Base-by-base conservation (phyloP, 495 filamentous ascomycete genomes). In the Annulohypoxylon maeteangense region DNA sequence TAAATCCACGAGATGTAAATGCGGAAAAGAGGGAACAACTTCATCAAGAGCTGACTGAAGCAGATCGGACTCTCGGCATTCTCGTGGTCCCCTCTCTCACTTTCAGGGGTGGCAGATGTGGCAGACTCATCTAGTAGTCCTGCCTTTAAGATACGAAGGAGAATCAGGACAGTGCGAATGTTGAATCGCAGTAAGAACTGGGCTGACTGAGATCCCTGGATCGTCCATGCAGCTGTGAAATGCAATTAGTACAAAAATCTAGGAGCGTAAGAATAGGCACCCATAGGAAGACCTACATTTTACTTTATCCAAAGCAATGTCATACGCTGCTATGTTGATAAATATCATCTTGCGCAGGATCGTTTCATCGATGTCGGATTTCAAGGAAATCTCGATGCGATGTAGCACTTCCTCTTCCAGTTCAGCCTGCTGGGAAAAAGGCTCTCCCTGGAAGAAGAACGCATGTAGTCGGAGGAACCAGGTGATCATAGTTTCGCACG, bases 381-480 rank as follows among this genome's bases (percentile, higher is more conserved):
- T 94, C 44, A 96, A 79, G 29, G 92, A 89, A 55, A 91, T 83
- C 53, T 87, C 86, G 23, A 97, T 79, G 47, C 93, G 91, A 70
- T 89, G 89, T 50, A 97, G 81, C 7, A 98, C 91, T 74, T 97
- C 92, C 59, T 87, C 90, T 80, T 98, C 95, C 7, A 98, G 82
- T 76, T 95, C 94, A 54, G 93, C 88, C 67, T 94, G 91, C 68
- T 90, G 87, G 1, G 85, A 78, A 74, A 95, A 89, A 36, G 86
- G 79, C 47, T 82, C 82, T 2, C 93, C 93, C 55, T 88, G 88
- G 70, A 90, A 95, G 78, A 91, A 94, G 74, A 89, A 90, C 14
- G 92, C 92, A 78, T 98, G 95, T 32, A 98, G 87, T 69, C 92
- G 90, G 67, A 96, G 87, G 71, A 97, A 98, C 91, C 90, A 97